phyloP scores from a whole-genome alignment of 1,139 yeast species.

The Sugiyamaella sp. region DNA sequence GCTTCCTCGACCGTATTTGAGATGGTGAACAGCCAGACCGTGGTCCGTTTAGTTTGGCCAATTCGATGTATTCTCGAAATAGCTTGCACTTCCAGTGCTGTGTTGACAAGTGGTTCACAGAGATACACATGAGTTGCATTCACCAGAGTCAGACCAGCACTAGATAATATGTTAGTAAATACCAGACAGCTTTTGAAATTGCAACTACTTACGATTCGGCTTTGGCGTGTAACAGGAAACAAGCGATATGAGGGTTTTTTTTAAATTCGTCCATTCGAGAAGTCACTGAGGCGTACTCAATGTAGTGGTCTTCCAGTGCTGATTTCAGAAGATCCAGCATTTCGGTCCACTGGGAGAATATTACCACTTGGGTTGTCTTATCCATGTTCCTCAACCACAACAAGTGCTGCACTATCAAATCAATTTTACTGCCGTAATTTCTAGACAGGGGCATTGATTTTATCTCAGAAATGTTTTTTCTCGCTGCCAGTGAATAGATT shows the following conservation, averaged over 20 bases:
- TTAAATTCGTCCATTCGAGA: constrained; percentile 66
- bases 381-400: constrained; percentile 59
- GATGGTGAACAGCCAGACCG: constrained; percentile 89
- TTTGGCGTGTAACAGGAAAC: constrained; percentile 80
- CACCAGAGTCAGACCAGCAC: constrained; percentile 79
- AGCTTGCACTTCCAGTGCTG: constrained; percentile 87
- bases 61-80: constrained; percentile 89
- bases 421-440: constrained; percentile 78
- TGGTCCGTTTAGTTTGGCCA: constrained; percentile 79
- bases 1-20: constrained; percentile 89
- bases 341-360: constrained; percentile 88
- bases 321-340: constrained; percentile 65
- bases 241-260: constrained; percentile 65
- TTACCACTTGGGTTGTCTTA: constrained; percentile 72
- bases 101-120: constrained; percentile 90
- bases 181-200: background rate
- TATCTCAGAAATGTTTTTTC: constrained; percentile 27
- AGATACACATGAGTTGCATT: constrained; percentile 90
- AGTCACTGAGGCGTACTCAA: constrained; percentile 48
- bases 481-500: constrained; percentile 32
- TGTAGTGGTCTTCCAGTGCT: constrained; percentile 65
- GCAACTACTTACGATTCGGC: constrained; percentile 63
- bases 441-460: constrained; percentile 21
- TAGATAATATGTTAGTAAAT: constrained; percentile 23
- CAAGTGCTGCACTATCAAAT: constrained; percentile 74